A percentile compares a stretch with the other conserved stretches of the same genome.
These are phyloP conservation scores for Aspergillus egyptiacus DNA, from an alignment of 495 filamentous ascomycete genomes.

Conservation along the genomic window DNA sequence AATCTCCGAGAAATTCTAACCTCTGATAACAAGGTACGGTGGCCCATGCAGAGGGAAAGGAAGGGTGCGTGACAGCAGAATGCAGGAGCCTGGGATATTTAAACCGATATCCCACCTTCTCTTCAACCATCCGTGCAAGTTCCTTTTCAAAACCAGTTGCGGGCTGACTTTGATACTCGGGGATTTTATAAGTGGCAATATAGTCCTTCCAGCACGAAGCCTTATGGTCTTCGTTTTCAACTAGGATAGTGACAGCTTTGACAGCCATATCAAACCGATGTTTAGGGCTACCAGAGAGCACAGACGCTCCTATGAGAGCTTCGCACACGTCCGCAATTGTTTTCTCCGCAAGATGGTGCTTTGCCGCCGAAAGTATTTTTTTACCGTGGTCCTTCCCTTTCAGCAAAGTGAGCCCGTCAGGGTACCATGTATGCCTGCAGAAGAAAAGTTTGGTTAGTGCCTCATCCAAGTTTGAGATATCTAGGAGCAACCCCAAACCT, in stretches of 20 bases:
- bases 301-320: slow-evolving; percentile 84
- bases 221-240: slow-evolving; percentile 59
- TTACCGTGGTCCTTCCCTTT: slow-evolving; percentile 55
- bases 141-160: slow-evolving; percentile 50
- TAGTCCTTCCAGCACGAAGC: slow-evolving; percentile 69
- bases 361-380: slow-evolving; percentile 43
- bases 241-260: slow-evolving; percentile 72
- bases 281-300: slow-evolving; percentile 55
- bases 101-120: slow-evolving; percentile 75
- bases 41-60: slow-evolving; percentile 65
- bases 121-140: slow-evolving; percentile 57
- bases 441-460: slow-evolving; percentile 1
- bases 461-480: not conserved
- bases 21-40: slow-evolving; percentile 84
- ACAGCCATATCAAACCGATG: slow-evolving; percentile 73
- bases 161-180: slow-evolving; percentile 60
- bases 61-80: slow-evolving; percentile 86
- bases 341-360: slow-evolving; percentile 76
- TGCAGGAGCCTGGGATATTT: slow-evolving; percentile 67
- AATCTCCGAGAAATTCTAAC: slow-evolving; percentile 89
- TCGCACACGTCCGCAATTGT: slow-evolving; percentile 96
- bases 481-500: slow-evolving; percentile 33
- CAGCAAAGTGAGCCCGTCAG: slow-evolving; percentile 61
- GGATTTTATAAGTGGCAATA: slow-evolving; percentile 60
- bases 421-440: slow-evolving; percentile 66